Evolutionary conservation across 139 green algal genomes (phyloP), one percentile per base, ranked within the genome.

Genomic region (Raphidocelis subcapitata): DNA sequence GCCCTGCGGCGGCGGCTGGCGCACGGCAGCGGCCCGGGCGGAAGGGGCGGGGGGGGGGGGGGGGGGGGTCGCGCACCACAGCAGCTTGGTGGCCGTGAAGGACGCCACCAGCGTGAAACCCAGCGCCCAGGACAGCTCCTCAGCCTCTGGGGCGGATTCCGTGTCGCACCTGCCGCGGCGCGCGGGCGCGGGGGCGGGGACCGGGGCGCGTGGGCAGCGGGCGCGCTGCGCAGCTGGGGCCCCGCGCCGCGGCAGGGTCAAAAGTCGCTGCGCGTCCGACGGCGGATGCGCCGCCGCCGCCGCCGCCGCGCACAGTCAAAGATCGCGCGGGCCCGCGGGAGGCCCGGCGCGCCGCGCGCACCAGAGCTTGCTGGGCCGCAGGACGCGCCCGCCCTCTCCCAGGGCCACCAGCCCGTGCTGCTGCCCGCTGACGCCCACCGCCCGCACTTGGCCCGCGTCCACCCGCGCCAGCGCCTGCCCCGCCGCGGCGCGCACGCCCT

Each of bases 391-490:
- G 3, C 85, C 28, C 0, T 46, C 47, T 28, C 89, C 93, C 29
- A 98, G 62, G 0, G 82, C 80, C 29, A 98, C 92, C 54, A 97
- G 65, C 1, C 91, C 93, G 72, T 98, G 93, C 81, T 97, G 93
- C 86, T 98, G 93, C 3, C 93, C 93, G 49, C 82, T 92, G 15
- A 98, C 93, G 33, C 75, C 88, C 0, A 98, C 72, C 0, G 49
- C 90, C 21, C 49, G 62, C 0, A 98, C 81, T 1, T 62, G 32
- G 15, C 32, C 66, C 0, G 31, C 12, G 24, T 81, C 78, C 14
- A 81, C 36, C 2, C 44, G 65, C 0, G 44, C 32, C 21, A 92
- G 68, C 2, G 84, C 83, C 36, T 83, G 47, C 0, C 54, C 46
- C 26, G 15, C n/a, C 51, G 16, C 35, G 32, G 15, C 10, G 36